Evolutionary conservation across 176 grass and related monocot genomes (phyloP).

Genomic region (Triticum dicoccoides): DNA sequence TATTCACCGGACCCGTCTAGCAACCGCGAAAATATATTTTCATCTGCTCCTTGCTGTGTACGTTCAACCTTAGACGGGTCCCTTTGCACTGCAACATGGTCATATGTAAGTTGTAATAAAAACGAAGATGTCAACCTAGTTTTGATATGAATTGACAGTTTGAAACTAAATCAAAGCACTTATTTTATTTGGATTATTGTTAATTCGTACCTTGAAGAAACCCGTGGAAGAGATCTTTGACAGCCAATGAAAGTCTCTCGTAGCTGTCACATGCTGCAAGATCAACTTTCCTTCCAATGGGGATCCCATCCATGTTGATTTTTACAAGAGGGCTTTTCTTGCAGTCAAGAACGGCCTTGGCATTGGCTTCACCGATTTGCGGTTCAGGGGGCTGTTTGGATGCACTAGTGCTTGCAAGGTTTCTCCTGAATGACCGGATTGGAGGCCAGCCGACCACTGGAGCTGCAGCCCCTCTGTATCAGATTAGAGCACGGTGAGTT

Average conservation of each 20-base stretch:
- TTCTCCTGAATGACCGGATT: slow-evolving; percentile 77
- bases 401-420: slow-evolving; percentile 67
- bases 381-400: slow-evolving; percentile 46
- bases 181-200: slow-evolving; percentile 25
- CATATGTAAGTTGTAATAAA: not conserved
- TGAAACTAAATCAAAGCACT: slow-evolving; percentile 8
- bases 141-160: not conserved
- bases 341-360: slow-evolving; percentile 36
- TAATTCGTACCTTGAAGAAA: slow-evolving; percentile 68
- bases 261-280: slow-evolving; percentile 70
- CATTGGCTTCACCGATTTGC: slow-evolving; percentile 32
- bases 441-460: slow-evolving; percentile 97
- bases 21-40: slow-evolving; percentile 69
- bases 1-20: slow-evolving; percentile 87
- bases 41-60: slow-evolving; percentile 33
- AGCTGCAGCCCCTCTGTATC: slow-evolving; percentile 48
- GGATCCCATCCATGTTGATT: slow-evolving; percentile 98
- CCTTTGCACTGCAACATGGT: slow-evolving; percentile 66
- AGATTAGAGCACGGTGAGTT: slow-evolving; percentile 36
- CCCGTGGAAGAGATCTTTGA: slow-evolving; percentile 80
- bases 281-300: slow-evolving; percentile 92
- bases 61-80: slow-evolving; percentile 36
- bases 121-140: slow-evolving; percentile 11
- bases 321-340: slow-evolving; percentile 74
- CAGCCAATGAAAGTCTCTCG: slow-evolving; percentile 51